A percentile compares a stretch with the other conserved stretches of the same genome.
phyloP scores from a whole-genome alignment of 2,329 filamentous ascomycete genomes.

The Cladophialophora bantiana region DNA sequence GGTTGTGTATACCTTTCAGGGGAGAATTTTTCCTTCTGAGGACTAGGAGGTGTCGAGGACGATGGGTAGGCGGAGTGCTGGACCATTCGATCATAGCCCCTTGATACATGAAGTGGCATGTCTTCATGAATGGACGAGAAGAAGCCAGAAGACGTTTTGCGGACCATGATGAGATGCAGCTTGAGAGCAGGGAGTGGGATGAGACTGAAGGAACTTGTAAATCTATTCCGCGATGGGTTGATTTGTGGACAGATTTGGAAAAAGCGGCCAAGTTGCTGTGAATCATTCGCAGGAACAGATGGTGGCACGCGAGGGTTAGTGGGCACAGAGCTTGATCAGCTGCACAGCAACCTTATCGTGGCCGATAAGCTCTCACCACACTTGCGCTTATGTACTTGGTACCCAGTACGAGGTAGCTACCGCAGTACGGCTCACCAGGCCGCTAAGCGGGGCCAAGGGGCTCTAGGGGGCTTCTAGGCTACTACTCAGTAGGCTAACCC shows the following conservation, averaged over 20 bases:
- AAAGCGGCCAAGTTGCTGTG: neutral
- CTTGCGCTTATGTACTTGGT: too few species aligned
- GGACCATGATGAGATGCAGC: slow-evolving; percentile 37
- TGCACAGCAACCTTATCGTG: slow-evolving; percentile 24
- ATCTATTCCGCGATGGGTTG: neutral
- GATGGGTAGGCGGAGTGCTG: slow-evolving; percentile 33
- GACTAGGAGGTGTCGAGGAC: slow-evolving; percentile 16
- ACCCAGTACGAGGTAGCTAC: too few species aligned
- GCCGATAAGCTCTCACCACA: neutral
- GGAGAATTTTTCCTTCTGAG: slow-evolving; percentile 39
- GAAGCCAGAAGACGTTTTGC: slow-evolving; percentile 41
- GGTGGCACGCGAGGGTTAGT: slow-evolving; percentile 2
- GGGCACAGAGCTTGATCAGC: neutral
- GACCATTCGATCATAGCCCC: slow-evolving; percentile 37
- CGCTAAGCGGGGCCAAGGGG: neutral
- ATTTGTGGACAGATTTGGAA: neutral
- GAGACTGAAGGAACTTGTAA: neutral
- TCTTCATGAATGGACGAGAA: slow-evolving; percentile 39
- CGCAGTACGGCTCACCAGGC: neutral
- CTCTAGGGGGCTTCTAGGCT: too few species aligned
- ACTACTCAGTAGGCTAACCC: too few species aligned
- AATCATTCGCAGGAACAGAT: slow-evolving; percentile 1
- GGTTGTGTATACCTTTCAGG: slow-evolving; percentile 76
- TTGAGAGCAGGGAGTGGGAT: neutral
- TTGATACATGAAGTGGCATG: slow-evolving; percentile 37